phyloP scores from a whole-genome alignment of 768 basidiomycete genomes.

The Cantharellus anzutake region DNA sequence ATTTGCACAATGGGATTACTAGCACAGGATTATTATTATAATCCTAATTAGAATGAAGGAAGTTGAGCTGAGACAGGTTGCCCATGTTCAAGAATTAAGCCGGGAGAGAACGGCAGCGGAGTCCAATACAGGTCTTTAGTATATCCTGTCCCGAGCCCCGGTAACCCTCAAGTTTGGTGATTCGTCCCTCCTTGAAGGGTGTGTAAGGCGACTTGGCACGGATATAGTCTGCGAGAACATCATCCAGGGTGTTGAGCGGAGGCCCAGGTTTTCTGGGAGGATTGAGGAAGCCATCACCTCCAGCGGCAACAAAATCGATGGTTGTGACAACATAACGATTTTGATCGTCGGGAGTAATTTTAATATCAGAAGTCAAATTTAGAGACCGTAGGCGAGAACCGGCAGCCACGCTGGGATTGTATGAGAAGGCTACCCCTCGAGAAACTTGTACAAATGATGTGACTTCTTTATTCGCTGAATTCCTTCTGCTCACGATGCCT shows the following conservation, averaged over 20 bases:
- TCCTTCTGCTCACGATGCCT: conserved; percentile 2
- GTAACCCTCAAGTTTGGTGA: conserved; percentile 4
- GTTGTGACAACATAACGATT: conserved; percentile 13
- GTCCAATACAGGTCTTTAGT: neutral
- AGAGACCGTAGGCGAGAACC: conserved; percentile 13
- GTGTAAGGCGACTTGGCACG: conserved; percentile 10
- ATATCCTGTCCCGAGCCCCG: too few relatives aligned
- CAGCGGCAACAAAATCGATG: conserved; percentile 14
- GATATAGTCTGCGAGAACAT: conserved; percentile 10
- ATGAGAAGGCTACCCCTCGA: conserved; percentile 15
- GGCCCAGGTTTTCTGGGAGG: neutral
- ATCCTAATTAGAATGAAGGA: too few relatives aligned
- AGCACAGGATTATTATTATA: too few relatives aligned
- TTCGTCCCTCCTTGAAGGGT: conserved; percentile 9
- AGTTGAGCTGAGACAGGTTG: too few relatives aligned
- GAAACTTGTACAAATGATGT: conserved; percentile 28
- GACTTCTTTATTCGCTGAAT: conserved; percentile 12
- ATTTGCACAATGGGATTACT: too few relatives aligned
- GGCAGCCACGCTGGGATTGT: conserved; percentile 11
- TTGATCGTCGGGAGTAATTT: neutral
- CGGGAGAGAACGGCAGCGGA: too few relatives aligned
- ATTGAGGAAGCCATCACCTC: conserved; percentile 11
- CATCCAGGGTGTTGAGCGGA: conserved; percentile 10
- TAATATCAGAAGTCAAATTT: conserved; percentile 1
- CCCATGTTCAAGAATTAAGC: too few relatives aligned